Conservation (phyloP, 192 early-diverging fungal species). For the Chytriomyces confervae region DNA sequence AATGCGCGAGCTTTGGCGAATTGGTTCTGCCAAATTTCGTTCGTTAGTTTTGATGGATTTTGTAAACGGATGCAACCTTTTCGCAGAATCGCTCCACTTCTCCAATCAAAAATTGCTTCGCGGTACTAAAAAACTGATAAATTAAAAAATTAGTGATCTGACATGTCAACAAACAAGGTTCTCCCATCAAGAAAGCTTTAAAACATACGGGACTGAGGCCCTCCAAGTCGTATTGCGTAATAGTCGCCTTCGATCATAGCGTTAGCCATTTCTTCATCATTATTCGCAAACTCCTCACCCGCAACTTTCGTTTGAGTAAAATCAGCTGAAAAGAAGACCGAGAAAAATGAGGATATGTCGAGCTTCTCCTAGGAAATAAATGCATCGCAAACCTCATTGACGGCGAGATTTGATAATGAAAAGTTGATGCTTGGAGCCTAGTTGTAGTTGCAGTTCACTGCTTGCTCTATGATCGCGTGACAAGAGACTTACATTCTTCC, state of each 20-base stretch:
- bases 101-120: background rate
- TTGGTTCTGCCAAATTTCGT: conserved; percentile 11
- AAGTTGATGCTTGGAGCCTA: background rate
- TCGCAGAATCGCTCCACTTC: conserved; percentile 12
- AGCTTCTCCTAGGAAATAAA: background rate
- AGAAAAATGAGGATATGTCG: background rate
- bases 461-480: background rate
- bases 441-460: background rate
- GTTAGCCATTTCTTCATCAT: background rate
- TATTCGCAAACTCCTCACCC: background rate
- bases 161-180: background rate
- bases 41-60: background rate
- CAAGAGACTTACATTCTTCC: conserved; percentile 4
- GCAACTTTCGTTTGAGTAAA: conserved; percentile 15
- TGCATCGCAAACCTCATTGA: background rate
- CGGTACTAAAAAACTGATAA: background rate
- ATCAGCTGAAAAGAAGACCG: background rate
- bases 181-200: background rate
- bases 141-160: background rate
- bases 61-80: conserved; percentile 8
- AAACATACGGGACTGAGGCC: background rate
- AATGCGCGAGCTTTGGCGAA: conserved; percentile 17
- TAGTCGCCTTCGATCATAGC: background rate
- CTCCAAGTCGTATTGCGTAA: conserved; percentile 2
- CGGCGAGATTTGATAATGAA: background rate